Evolutionary conservation across 768 basidiomycete genomes (phyloP).

Genomic region (Gloeophyllum trabeum): DNA sequence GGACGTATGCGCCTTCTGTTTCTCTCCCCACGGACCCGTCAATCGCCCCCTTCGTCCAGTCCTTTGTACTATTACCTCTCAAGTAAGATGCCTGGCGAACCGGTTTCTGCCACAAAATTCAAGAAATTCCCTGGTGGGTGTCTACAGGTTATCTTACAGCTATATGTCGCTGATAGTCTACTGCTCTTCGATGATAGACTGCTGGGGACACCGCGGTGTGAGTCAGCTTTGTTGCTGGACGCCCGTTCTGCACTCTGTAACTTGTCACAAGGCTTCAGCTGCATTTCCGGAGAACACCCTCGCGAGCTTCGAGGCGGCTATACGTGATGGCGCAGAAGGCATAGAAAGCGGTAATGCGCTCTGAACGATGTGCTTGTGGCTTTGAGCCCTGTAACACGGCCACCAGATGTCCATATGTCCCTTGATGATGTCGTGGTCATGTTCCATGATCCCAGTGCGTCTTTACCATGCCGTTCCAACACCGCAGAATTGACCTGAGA

Average conservation of each 20-base stretch:
- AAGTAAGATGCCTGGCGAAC: no score
- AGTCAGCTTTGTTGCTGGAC: conserved; percentile 14
- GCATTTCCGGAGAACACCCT: conserved; percentile 90
- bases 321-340: conserved; percentile 89
- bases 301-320: conserved; percentile 90
- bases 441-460: conserved; percentile 87
- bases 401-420: conserved; percentile 85
- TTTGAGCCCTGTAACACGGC: conserved; percentile 32
- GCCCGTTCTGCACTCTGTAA: background rate
- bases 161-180: no score
- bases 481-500: background rate
- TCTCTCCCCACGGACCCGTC: no score
- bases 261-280: conserved; percentile 57
- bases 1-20: no score
- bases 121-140: no score
- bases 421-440: conserved; percentile 79
- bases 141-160: no score
- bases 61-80: no score
- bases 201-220: conserved; percentile 71
- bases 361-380: conserved; percentile 18
- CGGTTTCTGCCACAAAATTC: no score
- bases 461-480: background rate
- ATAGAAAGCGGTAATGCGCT: conserved; percentile 85
- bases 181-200: conserved; percentile 32
- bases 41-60: no score